phyloP scores from a whole-genome alignment of 257 asterid genomes.

The Nyctanthes arbortristis region DNA sequence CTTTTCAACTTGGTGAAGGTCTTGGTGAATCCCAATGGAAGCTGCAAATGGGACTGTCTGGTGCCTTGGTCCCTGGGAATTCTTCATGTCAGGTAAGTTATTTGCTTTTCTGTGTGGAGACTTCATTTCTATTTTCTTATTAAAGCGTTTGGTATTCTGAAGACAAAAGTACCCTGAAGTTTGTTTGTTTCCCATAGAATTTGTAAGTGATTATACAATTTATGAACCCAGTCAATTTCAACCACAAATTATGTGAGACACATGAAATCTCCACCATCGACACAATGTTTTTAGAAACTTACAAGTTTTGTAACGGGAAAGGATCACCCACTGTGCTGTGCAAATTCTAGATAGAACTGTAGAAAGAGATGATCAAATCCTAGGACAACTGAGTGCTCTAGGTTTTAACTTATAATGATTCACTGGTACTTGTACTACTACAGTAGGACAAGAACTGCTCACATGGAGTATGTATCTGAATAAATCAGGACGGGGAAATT shows the following conservation, averaged over 20 bases:
- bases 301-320: no score
- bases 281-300: no score
- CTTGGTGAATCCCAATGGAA: not conserved
- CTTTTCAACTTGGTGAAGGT: not conserved
- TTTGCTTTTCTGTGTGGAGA: not conserved
- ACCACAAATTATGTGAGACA: no score
- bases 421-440: not conserved
- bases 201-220: no score
- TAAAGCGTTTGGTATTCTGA: not conserved
- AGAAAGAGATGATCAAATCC: not conserved
- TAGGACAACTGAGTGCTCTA: not conserved
- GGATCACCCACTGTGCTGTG: not conserved
- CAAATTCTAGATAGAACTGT: not conserved
- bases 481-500: not conserved
- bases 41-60: conserved; percentile 6
- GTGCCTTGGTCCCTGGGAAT: conserved; percentile 30
- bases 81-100: conserved; percentile 37
- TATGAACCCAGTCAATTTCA: no score
- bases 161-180: no score
- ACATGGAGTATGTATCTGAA: not conserved
- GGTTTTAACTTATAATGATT: not conserved
- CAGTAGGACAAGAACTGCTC: not conserved
- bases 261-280: no score
- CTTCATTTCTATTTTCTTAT: not conserved
- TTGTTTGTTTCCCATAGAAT: no score